A percentile compares a stretch with the other conserved stretches of the same genome.
Conservation (phyloP, 2,329 filamentous ascomycete genomes). For the Trichophyton rubrum region DNA sequence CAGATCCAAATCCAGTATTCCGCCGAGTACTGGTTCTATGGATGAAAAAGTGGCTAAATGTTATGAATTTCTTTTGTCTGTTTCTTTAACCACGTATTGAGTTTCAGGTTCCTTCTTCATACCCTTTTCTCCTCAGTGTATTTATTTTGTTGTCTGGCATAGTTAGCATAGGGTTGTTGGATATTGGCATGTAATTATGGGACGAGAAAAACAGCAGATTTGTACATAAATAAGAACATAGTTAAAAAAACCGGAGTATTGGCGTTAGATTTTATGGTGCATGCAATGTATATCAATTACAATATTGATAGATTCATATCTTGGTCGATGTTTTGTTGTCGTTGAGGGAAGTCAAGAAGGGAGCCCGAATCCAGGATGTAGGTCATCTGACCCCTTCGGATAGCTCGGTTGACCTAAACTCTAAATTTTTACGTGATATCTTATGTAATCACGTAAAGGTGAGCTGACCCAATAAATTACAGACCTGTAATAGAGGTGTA, state of each 20-base stretch:
- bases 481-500: too few relatives aligned
- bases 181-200: background rate
- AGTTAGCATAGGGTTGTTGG: background rate
- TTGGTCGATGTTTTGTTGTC: background rate
- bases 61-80: background rate
- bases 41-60: constrained; percentile 6
- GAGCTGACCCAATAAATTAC: too few relatives aligned
- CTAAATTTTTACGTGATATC: too few relatives aligned
- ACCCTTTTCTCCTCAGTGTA: background rate
- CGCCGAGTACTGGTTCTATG: constrained; percentile 61
- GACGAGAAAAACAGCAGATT: background rate
- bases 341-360: background rate
- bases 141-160: background rate
- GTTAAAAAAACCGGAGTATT: background rate
- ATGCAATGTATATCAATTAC: background rate
- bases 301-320: background rate
- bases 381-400: too few relatives aligned
- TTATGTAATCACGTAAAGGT: too few relatives aligned
- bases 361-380: too few relatives aligned
- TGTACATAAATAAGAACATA: background rate
- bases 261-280: background rate
- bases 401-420: too few relatives aligned
- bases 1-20: constrained; percentile 67
- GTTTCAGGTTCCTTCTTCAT: background rate
- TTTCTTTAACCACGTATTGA: background rate